Percentiles rank a stretch among this genome's conserved stretches.
These are phyloP conservation scores for Mycosphaerella sp. DNA, from an alignment of 2,329 filamentous ascomycete species.

Conservation along the genomic window DNA sequence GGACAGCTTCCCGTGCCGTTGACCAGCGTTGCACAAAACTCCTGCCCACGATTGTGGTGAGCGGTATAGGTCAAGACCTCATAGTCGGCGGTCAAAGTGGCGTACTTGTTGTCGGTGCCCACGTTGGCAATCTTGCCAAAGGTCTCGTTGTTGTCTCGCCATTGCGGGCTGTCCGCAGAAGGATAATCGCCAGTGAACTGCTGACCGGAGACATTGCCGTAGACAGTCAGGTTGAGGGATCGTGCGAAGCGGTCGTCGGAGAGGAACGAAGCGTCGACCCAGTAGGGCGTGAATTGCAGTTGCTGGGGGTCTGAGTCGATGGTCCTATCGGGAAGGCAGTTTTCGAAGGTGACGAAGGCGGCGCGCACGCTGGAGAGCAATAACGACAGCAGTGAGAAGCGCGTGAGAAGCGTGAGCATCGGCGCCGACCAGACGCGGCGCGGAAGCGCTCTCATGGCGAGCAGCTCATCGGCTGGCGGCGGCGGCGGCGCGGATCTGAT, in stretches of 20 bases:
- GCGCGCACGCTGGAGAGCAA: slow-evolving; percentile 47
- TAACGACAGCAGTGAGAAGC: slow-evolving; percentile 37
- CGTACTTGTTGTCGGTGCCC: slow-evolving; percentile 58
- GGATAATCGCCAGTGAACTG: slow-evolving; percentile 55
- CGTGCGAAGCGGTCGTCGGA: slow-evolving; percentile 53
- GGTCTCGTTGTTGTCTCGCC: slow-evolving; percentile 56
- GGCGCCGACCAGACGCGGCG: slow-evolving; percentile 14
- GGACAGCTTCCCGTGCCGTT: slow-evolving; percentile 60
- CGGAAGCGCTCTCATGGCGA: slow-evolving; percentile 21
- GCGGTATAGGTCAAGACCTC: slow-evolving; percentile 73
- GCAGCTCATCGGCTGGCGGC: slow-evolving; percentile 6
- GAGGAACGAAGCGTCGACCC: slow-evolving; percentile 65
- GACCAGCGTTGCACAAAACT: slow-evolving; percentile 60
- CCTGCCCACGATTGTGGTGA: slow-evolving; percentile 46
- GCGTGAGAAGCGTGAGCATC: slow-evolving; percentile 10
- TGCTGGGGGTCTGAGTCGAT: slow-evolving; percentile 53
- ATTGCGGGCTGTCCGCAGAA: slow-evolving; percentile 49
- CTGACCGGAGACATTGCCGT: slow-evolving; percentile 83
- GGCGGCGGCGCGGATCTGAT: not conserved
- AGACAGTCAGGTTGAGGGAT: slow-evolving; percentile 70
- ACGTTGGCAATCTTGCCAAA: slow-evolving; percentile 72
- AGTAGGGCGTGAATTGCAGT: slow-evolving; percentile 74
- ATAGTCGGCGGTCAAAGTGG: slow-evolving; percentile 66
- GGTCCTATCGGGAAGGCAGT: slow-evolving; percentile 63
- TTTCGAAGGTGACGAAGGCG: slow-evolving; percentile 70